Evolutionary conservation across 2,329 filamentous ascomycete species (phyloP), one percentile per base, ranked within the genome.

Genomic region (Pseudogymnoascus sp.): DNA sequence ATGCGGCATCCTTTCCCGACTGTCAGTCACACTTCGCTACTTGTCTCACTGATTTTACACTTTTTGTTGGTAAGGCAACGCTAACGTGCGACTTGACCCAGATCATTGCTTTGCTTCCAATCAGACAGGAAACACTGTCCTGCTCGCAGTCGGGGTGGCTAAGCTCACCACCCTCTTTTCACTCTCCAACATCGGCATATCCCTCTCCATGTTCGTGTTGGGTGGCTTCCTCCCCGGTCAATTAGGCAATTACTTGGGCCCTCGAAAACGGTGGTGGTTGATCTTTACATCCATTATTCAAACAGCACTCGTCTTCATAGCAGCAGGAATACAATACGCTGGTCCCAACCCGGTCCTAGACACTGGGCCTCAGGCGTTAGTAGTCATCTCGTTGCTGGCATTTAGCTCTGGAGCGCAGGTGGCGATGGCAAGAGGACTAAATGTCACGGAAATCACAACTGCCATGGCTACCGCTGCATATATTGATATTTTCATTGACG

Each of bases 391-490:
- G 1, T 70, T 85, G 40, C 75, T 86, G 31, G 83, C 83, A 0
- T 80, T 82, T 60, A 79, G 83, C 0, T 77, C 82, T 0, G 84
- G 84, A 0, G 81, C 78, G 59, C 84, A 87, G 70, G 83, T 87
- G 0, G 83, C 84, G 2, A 79, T 83, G 74, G 79, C 79, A 2
- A 76, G 84, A 23, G 77, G 79, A 40, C 70, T 87, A 63, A 73
- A 77, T 54, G 80, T 86, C 73, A 81, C 81, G 0, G 84, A 87
- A 71, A 86, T 87, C 68, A 84, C 78, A 64, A 87, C 85, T 0
- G 83, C 84, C 26, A 86, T 86, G 83, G 84, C 83, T 0, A 87
- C 84, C 4, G 83, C 84, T 0, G 84, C 84, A 1, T 86, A 82
- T 78, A 76, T 87, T 1, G 84, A 87, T 68, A 69, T 86, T 63